Conservation (phyloP, 768 basidiomycete species). For the Lanmaoa pseudosensibilis region DNA sequence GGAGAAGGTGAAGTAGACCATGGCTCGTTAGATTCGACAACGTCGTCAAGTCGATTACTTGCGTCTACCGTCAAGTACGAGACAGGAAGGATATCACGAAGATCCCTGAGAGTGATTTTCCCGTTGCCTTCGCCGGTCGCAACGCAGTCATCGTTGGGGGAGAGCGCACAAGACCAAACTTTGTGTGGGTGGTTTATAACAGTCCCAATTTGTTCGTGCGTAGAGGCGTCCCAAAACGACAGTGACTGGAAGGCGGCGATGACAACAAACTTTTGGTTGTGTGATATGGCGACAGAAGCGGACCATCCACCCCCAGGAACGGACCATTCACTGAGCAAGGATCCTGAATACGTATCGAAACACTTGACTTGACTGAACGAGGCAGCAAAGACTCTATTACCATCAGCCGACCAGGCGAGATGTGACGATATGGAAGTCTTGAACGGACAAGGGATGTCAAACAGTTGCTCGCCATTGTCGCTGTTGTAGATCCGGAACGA, state of each 20-base stretch:
- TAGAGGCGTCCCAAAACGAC: conserved; percentile 1
- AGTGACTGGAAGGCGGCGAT: accelerated
- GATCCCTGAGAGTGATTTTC: neutral
- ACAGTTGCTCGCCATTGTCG: conserved; percentile 1
- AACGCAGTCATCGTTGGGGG: neutral
- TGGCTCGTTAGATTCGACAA: neutral
- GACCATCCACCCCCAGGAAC: neutral
- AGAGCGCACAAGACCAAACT: neutral
- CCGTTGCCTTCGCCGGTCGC: conserved; percentile 1
- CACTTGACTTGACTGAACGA: too few relatives aligned
- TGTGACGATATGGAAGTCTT: neutral
- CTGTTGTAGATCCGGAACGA: conserved; percentile 5
- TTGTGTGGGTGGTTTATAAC: neutral
- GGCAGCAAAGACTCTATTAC: too few relatives aligned
- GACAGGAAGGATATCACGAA: neutral
- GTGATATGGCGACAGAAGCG: neutral
- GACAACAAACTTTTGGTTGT: neutral
- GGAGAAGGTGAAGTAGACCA: too few relatives aligned
- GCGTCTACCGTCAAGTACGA: neutral
- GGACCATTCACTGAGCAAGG: too few relatives aligned
- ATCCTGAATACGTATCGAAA: too few relatives aligned
- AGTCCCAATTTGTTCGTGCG: neutral
- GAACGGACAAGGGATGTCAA: neutral
- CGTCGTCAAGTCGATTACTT: neutral
- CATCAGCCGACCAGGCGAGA: too few relatives aligned